phyloP scores from a whole-genome alignment of 306 rosid genomes.

The Vicia sativa region DNA sequence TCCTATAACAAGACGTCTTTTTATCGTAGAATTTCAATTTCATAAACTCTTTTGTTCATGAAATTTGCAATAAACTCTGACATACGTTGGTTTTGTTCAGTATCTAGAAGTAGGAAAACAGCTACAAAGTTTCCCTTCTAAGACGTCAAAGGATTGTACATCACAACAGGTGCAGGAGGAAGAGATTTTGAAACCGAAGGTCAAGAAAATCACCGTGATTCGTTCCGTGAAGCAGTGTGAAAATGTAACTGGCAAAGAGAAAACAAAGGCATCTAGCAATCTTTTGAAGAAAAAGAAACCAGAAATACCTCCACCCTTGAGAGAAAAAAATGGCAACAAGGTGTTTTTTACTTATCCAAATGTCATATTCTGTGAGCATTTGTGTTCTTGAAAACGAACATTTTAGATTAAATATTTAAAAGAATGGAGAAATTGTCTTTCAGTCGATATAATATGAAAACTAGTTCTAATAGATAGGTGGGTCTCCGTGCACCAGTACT shows the following conservation, averaged over 20 bases:
- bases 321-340: constrained; percentile 53
- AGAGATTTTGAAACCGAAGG: constrained; percentile 46
- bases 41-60: constrained; percentile 13
- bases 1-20: neutral
- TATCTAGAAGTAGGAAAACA: constrained; percentile 50
- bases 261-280: constrained; percentile 43
- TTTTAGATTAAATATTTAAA: constrained; percentile 2
- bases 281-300: constrained; percentile 52
- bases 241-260: constrained; percentile 42
- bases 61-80: constrained; percentile 24
- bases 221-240: constrained; percentile 39
- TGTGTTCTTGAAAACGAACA: constrained; percentile 4
- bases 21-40: constrained; percentile 21
- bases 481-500: neutral
- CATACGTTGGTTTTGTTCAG: constrained; percentile 30
- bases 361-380: constrained; percentile 19
- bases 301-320: constrained; percentile 38
- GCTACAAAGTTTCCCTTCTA: constrained; percentile 40
- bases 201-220: constrained; percentile 40
- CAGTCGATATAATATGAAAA: neutral
- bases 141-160: constrained; percentile 42
- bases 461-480: neutral
- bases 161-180: constrained; percentile 47
- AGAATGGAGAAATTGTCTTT: neutral
- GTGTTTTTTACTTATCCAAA: constrained; percentile 38